phyloP scores from a whole-genome alignment of 169 alveolate genomes.

The Plasmodium falciparum region DNA sequence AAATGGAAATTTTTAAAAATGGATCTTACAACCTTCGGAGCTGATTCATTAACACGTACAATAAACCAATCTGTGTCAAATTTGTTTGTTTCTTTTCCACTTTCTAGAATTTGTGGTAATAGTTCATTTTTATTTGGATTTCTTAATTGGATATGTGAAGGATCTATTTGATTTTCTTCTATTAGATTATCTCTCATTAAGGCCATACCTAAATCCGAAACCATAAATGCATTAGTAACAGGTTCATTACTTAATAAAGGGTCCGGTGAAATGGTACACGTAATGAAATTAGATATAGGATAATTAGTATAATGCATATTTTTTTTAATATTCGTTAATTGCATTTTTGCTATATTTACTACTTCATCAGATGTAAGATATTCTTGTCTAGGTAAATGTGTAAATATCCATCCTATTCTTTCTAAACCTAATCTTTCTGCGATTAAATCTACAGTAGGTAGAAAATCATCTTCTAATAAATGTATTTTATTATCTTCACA shows the following conservation, averaged over 20 bases:
- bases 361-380: conserved; percentile 95
- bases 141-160: conserved; percentile 74
- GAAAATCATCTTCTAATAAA: conserved; percentile 81
- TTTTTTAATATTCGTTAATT: conserved; percentile 67
- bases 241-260: conserved; percentile 86
- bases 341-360: conserved; percentile 83
- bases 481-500: conserved; percentile 83
- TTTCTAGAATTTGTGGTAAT: conserved; percentile 86
- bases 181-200: conserved; percentile 81
- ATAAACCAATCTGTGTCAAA: conserved; percentile 89
- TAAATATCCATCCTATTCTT: conserved; percentile 96
- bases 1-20: conserved; percentile 83
- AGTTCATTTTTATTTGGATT: conserved; percentile 81
- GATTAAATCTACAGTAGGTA: conserved; percentile 90
- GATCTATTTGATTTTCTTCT: conserved; percentile 79
- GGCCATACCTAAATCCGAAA: conserved; percentile 89
- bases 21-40: conserved; percentile 84
- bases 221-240: conserved; percentile 90
- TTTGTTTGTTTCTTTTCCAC: conserved; percentile 84
- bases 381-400: conserved; percentile 95
- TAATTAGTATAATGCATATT: conserved; percentile 88
- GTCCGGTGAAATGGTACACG: conserved; percentile 91
- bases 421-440: conserved; percentile 96
- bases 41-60: conserved; percentile 88
- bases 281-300: conserved; percentile 86